Percentiles rank a stretch among this genome's conserved stretches.
Evolutionary conservation across 108 stramenopile genomes (phyloP).

Genomic region (Chaetoceros muelleri): DNA sequence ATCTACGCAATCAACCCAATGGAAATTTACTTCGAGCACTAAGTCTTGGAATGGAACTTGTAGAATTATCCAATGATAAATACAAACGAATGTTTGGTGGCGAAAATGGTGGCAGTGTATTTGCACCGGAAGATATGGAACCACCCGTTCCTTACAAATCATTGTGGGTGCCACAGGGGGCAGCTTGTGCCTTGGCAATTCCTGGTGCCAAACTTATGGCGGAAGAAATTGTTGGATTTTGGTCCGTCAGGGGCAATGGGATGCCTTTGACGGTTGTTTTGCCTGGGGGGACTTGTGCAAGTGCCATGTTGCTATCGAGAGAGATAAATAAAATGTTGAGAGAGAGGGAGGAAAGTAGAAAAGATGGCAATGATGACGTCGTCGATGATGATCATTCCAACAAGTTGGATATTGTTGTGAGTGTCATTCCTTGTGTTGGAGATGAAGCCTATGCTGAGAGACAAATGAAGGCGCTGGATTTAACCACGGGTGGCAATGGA

Average conservation of each 20-base stretch:
- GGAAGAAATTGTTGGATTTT: conserved; percentile 42
- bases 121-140: conserved; percentile 39
- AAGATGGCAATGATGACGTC: not conserved
- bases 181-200: conserved; percentile 39
- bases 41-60: conserved; percentile 75
- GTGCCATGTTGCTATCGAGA: conserved; percentile 51
- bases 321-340: conserved; percentile 30
- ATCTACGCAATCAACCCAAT: conserved; percentile 65
- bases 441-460: conserved; percentile 58
- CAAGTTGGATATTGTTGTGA: conserved; percentile 58
- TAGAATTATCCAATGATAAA: conserved; percentile 52
- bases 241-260: conserved; percentile 38
- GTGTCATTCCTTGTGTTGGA: conserved; percentile 79
- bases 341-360: conserved; percentile 7
- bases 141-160: conserved; percentile 49
- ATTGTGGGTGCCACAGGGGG: conserved; percentile 75
- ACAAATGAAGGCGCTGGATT: conserved; percentile 67
- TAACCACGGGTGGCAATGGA: conserved; percentile 26
- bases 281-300: conserved; percentile 80
- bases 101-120: conserved; percentile 35
- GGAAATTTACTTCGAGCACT: conserved; percentile 79
- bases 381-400: no score
- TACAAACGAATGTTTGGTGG: conserved; percentile 65
- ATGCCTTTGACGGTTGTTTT: conserved; percentile 54
- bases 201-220: conserved; percentile 34